Evolutionary conservation across 345 rosid species (phyloP), one percentile per base, ranked within the genome.

Genomic region (Linum lewisii): DNA sequence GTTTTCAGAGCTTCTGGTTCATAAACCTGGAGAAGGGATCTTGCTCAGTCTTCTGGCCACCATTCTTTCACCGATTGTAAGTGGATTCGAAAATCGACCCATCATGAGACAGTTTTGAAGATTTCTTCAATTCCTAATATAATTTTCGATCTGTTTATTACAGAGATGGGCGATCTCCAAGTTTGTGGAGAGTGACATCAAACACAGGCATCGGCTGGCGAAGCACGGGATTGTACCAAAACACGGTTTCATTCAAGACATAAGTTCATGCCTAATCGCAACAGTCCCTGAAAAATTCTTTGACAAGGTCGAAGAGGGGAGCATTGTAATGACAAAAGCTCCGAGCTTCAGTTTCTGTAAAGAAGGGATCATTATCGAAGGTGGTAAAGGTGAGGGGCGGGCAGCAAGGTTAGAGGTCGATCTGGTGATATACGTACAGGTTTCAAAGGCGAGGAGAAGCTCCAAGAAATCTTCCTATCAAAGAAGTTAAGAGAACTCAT

Each of bases 1-100:
- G 11, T 77, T 79, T 69, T n/a, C 78, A 0, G 84, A 82, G 74
- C 80, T 79, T 22, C 37, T 73, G 37, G 56, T 79, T 62, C 87
- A 73, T 56, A 82, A 79, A 44, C 86, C 84, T 13, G 73, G 82
- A n/a, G 79, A 82, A 58, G 70, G 83, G 10, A n/a, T 73, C 52
- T 57, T 82, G 0, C 66, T 24, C 20, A 47, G 67, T 15, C 57
- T 75, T 14, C 53, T 73, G 49, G 77, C 84, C 18, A 66, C 74
- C 7, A 9, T 73, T 57, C 82, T 77, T 36, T 32, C 80, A 4
- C 84, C 84, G 7, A 14, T 74, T 69, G 84, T 77, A 74, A 22
- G 6, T 7, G 34, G 0, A 25, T 15, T 14, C 19, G n/a, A n/a
- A n/a, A n/a, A n/a, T n/a, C n/a, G n/a, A n/a, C n/a, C n/a, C n/a